Evolutionary conservation across 305 asterid genomes (phyloP).

Genomic region (Rubia tinctorum): DNA sequence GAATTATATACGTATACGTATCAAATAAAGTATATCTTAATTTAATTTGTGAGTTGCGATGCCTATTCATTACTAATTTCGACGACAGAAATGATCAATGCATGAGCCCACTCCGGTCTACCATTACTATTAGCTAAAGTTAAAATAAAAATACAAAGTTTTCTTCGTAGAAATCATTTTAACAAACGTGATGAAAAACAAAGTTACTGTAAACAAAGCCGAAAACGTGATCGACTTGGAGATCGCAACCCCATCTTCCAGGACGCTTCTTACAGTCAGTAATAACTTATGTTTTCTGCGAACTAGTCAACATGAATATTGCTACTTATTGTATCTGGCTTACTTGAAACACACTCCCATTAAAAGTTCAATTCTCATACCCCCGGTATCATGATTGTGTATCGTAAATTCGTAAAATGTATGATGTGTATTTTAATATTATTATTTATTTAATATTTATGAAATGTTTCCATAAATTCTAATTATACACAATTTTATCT

Average conservation of each 20-base stretch:
- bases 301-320: not conserved
- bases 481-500: no score
- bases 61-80: not conserved
- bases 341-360: no score
- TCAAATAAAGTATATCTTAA: not conserved
- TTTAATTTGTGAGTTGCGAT: not conserved
- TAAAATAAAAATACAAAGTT: not conserved
- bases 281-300: not conserved
- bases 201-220: not conserved
- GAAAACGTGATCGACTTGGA: constrained; percentile 16
- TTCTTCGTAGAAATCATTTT: not conserved
- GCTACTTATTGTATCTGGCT: no score
- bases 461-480: no score
- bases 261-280: not conserved
- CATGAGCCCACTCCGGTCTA: not conserved
- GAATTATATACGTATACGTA: no score
- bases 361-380: no score
- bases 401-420: no score
- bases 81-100: not conserved
- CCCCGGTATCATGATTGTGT: no score
- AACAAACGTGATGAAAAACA: not conserved
- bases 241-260: not conserved
- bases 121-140: not conserved
- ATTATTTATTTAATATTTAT: no score
- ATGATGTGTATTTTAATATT: no score